phyloP scores from a whole-genome alignment of 176 grass and related monocot genomes.

The Lolium multiflorum region DNA sequence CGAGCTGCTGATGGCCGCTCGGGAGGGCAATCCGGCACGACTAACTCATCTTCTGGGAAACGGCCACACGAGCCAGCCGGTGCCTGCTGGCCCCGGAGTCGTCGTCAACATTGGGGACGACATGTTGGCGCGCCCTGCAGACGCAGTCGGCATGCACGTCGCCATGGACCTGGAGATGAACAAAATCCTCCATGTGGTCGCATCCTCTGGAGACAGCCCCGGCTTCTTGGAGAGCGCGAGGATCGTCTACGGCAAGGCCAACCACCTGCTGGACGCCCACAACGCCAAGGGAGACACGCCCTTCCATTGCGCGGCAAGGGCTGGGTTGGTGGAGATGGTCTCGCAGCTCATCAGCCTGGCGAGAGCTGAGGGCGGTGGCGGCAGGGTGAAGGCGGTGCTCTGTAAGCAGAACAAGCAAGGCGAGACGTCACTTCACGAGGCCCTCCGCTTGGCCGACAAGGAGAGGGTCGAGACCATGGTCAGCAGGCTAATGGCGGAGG shows the following conservation, averaged over 20 bases:
- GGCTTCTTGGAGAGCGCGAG: background rate
- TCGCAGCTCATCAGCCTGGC: background rate
- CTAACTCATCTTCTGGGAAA: background rate
- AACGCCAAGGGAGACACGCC: background rate
- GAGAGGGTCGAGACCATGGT: background rate
- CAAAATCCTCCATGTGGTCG: background rate
- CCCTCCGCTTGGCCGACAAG: background rate
- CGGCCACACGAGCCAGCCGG: background rate
- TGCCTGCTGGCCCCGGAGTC: background rate
- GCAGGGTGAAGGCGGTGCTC: background rate
- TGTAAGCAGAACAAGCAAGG: background rate
- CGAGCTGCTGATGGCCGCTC: slow-evolving; percentile 5
- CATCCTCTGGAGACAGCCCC: background rate
- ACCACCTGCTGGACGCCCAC: background rate
- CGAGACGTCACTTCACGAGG: background rate
- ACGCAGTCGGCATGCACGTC: background rate
- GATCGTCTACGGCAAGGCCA: background rate
- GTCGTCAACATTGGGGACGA: background rate
- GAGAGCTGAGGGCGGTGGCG: background rate
- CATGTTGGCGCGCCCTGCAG: too few relatives aligned
- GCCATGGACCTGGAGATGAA: background rate
- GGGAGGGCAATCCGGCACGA: background rate
- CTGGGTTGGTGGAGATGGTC: background rate
- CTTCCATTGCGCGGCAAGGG: background rate
- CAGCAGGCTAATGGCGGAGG: background rate